Percentiles rank a stretch among this genome's conserved stretches.
These are phyloP conservation scores for Hordeum pubiflorum DNA, from an alignment of 202 grass and related monocot genomes.

Conservation along the genomic window DNA sequence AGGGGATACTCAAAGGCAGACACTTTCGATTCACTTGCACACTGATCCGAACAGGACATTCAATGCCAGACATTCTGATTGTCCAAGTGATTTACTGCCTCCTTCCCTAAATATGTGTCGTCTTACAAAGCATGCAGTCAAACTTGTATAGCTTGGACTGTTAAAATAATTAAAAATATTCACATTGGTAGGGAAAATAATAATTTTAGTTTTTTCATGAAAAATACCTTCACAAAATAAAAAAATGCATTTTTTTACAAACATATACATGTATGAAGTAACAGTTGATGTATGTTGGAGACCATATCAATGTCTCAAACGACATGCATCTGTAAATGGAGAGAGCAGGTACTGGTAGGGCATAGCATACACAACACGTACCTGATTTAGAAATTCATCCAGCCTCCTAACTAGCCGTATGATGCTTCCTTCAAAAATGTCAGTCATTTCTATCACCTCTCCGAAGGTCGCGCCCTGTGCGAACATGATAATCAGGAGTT, in stretches of 20 bases:
- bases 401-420: constrained; percentile 85
- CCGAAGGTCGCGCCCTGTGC: constrained; percentile 76
- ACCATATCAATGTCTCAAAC: not conserved
- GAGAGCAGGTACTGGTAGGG: not conserved
- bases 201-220: no score
- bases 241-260: no score
- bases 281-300: not conserved
- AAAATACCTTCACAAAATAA: no score
- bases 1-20: not conserved
- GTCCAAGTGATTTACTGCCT: not conserved
- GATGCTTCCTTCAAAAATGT: constrained; percentile 96
- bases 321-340: not conserved
- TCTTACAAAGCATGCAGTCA: no score
- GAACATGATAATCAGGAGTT: not conserved
- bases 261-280: no score
- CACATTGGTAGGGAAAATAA: no score
- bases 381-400: constrained; percentile 99
- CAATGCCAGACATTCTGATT: not conserved
- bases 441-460: constrained; percentile 95
- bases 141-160: no score
- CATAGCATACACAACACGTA: not conserved
- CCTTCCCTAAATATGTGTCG: no score
- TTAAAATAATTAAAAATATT: no score
- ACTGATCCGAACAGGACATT: not conserved
- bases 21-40: not conserved